Evolutionary conservation across 1,139 yeast genomes (phyloP), one percentile per base, ranked within the genome.

Genomic region (Sugiyamaella castrensis): DNA sequence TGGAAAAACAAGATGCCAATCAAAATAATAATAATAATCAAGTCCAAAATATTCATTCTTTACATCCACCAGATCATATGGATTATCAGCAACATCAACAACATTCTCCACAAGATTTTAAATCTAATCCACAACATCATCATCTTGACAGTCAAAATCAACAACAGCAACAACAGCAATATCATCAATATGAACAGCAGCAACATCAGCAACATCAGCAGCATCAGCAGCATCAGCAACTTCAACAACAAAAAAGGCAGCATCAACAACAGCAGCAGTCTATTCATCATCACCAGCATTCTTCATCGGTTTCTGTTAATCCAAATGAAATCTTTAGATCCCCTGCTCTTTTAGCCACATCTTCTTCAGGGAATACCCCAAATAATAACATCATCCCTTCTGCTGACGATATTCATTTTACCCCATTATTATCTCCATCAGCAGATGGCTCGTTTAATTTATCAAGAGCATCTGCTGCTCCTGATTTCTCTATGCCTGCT

Each of bases 341-440:
- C 1, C 64, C 64, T 2, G 49, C 60, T 41, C 29, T 55, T 10
- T 61, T 63, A 9, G 47, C 60, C 39, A 33, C 53, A 8, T 52
- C 35, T 9, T 51, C 55, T 9, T 28, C 46, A 29, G 44, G 24
- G 9, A 15, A 44, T 15, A 43, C 37, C 38, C 44, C 40, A 36
- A 38, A 33, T 38, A 42, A 33, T 36, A 35, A 41, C 31, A 37
- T 43, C 37, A 46, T 47, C 19, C 50, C 51, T 24, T 37, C 46
- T 32, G 50, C 51, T 15, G 57, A 57, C 24, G 57, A 62, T 37
- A 59, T 57, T 32, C 54, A 62, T 35, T 84, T 81, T 65, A 85
- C 94, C 0, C 94, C 95, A 0, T 71, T 86, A 46, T 79, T 84
- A 10, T 82, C 89, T 1, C 95, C 95, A 0, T 84, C 85, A 13